Percentiles rank a stretch among this genome's conserved stretches.
Conservation (phyloP, 169 alveolate genomes). For the Babesia caballi region DNA sequence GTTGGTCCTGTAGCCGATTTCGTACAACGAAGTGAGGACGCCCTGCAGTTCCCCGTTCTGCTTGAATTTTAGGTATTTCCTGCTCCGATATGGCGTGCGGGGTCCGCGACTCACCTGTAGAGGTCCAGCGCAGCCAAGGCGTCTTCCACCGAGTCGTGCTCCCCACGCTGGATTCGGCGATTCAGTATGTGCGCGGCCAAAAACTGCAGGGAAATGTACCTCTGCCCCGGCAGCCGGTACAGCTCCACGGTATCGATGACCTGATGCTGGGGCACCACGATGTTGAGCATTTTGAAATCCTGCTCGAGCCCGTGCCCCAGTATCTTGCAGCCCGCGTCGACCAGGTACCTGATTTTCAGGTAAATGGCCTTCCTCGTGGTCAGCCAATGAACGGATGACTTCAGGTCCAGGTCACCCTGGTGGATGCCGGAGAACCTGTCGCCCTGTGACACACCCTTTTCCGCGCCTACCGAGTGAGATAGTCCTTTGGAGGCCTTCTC, state of each 20-base stretch:
- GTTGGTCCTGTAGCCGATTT: constrained; percentile 67
- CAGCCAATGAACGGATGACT: constrained; percentile 74
- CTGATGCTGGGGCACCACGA: constrained; percentile 74
- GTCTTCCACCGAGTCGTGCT: constrained; percentile 81
- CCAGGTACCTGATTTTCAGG: constrained; percentile 71
- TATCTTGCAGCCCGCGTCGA: constrained; percentile 77
- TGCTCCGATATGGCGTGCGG: neutral
- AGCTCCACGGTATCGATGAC: constrained; percentile 79
- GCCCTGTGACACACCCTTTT: neutral
- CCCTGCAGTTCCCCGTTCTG: constrained; percentile 35
- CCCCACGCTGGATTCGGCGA: constrained; percentile 65
- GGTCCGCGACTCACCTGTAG: constrained; percentile 39
- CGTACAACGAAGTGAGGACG: constrained; percentile 56
- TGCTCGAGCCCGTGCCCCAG: constrained; percentile 81
- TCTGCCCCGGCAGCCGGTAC: constrained; percentile 73
- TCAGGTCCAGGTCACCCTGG: constrained; percentile 78
- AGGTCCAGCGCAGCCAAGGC: constrained; percentile 78
- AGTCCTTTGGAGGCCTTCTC: constrained; percentile 77
- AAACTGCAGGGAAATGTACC: constrained; percentile 77
- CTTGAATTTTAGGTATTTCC: constrained; percentile 52
- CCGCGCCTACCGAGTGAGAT: constrained; percentile 70
- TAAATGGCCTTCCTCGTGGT: constrained; percentile 71
- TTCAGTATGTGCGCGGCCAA: constrained; percentile 72
- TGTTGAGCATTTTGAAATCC: constrained; percentile 77
- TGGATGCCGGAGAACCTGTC: constrained; percentile 75